phyloP scores from a whole-genome alignment of 495 filamentous ascomycete genomes.

The Tetracladium marchalianum region DNA sequence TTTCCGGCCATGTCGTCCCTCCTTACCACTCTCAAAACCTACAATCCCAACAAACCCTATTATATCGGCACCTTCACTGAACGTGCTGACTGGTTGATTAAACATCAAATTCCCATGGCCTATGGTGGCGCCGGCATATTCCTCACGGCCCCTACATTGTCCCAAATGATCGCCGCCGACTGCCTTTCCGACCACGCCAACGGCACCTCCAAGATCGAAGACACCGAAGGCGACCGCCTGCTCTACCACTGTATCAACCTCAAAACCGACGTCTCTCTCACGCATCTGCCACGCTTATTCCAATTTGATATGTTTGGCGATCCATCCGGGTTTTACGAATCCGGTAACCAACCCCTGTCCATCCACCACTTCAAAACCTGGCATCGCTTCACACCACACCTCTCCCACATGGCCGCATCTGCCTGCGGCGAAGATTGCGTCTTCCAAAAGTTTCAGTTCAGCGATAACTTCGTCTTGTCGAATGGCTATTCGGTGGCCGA shows the following conservation, averaged over 20 bases:
- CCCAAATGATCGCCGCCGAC: conserved; percentile 24
- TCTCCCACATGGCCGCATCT: conserved; percentile 33
- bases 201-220: conserved; percentile 11
- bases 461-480: conserved; percentile 44
- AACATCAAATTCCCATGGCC: conserved; percentile 31
- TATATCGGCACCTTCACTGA: conserved; percentile 52
- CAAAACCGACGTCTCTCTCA: conserved; percentile 37
- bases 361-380: conserved; percentile 52
- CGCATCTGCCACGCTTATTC: conserved; percentile 40
- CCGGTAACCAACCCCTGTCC: conserved; percentile 38
- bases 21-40: conserved; percentile 32
- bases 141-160: conserved; percentile 39
- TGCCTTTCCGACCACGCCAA: conserved; percentile 22
- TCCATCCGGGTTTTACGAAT: conserved; percentile 46
- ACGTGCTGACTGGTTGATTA: conserved; percentile 25
- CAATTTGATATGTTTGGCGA: conserved; percentile 43
- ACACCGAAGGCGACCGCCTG: conserved; percentile 19
- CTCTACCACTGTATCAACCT: conserved; percentile 43
- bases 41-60: conserved; percentile 35
- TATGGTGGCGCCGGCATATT: conserved; percentile 55
- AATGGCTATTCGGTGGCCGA: conserved; percentile 46
- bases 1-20: conserved; percentile 43
- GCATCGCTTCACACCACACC: conserved; percentile 39
- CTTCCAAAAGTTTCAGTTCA: conserved; percentile 46
- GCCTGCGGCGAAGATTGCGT: conserved; percentile 47